A percentile compares a stretch with the other conserved stretches of the same genome.
Evolutionary conservation across 345 rosid species (phyloP).

Genomic region (Eucalyptus pauciflora): DNA sequence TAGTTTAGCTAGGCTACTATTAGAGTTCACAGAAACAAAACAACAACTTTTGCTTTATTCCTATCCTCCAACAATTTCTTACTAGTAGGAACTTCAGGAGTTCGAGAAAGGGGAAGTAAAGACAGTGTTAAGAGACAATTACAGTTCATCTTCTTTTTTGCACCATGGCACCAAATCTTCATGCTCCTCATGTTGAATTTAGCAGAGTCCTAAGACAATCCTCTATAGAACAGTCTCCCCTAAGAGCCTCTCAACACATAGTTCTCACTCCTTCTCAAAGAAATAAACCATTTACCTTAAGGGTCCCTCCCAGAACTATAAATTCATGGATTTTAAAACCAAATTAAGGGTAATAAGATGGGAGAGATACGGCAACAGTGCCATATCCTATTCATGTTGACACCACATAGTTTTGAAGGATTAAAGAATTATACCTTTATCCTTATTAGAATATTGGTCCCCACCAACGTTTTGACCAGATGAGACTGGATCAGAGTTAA

Average conservation of each 20-base stretch:
- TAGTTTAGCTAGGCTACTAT: neutral
- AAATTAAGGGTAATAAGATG: neutral
- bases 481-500: neutral
- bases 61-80: neutral
- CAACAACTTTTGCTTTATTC: neutral
- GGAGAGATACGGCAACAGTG: neutral
- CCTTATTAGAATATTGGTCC: slow-evolving; percentile 2
- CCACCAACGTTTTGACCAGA: neutral
- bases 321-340: neutral
- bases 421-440: slow-evolving; percentile 6
- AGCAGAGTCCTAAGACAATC: neutral
- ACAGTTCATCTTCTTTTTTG: neutral
- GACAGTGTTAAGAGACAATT: neutral
- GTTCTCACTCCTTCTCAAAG: neutral
- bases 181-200: neutral
- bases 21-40: neutral
- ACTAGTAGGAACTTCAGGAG: neutral
- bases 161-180: neutral
- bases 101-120: neutral
- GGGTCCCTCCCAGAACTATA: neutral
- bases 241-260: neutral
- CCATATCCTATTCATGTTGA: neutral
- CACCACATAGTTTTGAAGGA: neutral
- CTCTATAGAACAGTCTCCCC: neutral
- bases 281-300: neutral